Percentiles rank a stretch among this genome's conserved stretches.
Evolutionary conservation across 192 early-diverging fungal genomes (phyloP).

Genomic region (Helicostylum pulchrum): DNA sequence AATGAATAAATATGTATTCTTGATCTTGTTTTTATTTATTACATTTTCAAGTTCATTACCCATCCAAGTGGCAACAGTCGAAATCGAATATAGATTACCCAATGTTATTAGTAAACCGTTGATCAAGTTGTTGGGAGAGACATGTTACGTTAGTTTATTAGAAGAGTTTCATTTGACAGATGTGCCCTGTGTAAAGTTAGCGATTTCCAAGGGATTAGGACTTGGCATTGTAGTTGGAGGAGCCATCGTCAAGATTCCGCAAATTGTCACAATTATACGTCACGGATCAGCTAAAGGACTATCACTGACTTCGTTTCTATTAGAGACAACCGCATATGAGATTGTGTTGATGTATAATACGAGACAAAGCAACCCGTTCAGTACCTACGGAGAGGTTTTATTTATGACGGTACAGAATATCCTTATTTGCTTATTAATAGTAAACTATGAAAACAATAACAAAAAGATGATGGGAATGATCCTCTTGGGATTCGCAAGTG

Average conservation of each 20-base stretch:
- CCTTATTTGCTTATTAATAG: constrained; percentile 69
- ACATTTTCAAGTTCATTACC: too few relatives aligned
- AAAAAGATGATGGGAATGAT: constrained; percentile 43
- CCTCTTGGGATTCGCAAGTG: constrained; percentile 31
- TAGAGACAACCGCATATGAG: constrained; percentile 82
- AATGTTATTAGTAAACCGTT: constrained; percentile 57
- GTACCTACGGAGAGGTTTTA: constrained; percentile 80
- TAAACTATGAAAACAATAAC: constrained; percentile 46
- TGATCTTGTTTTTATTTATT: too few relatives aligned
- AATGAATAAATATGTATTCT: too few relatives aligned
- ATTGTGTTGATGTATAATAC: constrained; percentile 85
- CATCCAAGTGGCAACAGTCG: too few relatives aligned
- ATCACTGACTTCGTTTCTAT: constrained; percentile 71
- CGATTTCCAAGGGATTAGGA: constrained; percentile 88
- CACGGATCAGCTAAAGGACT: constrained; percentile 72
- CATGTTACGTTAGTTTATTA: constrained; percentile 73
- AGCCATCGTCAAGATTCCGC: constrained; percentile 90
- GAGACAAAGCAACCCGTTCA: constrained; percentile 80
- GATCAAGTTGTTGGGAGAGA: constrained; percentile 71
- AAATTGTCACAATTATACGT: constrained; percentile 87
- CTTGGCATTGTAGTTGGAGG: constrained; percentile 90
- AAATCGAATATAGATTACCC: constrained; percentile 37
- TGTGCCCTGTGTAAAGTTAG: constrained; percentile 70
- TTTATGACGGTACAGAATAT: constrained; percentile 87
- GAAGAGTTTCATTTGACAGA: constrained; percentile 66